Evolutionary conservation across 768 basidiomycete genomes (phyloP).

Genomic region (Hirschioporus abietinus): DNA sequence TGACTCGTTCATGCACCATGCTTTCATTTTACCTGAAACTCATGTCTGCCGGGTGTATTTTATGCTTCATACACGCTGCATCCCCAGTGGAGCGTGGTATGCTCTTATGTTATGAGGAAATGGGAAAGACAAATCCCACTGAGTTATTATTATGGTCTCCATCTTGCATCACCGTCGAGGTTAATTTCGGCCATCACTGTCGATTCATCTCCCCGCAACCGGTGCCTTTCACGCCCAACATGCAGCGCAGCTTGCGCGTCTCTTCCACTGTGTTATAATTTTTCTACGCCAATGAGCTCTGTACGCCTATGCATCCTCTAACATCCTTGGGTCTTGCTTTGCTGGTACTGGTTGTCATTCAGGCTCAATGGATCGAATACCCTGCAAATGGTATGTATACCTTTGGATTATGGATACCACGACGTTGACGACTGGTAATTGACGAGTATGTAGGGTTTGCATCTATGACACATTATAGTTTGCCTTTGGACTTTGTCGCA

Average conservation of each 20-base stretch:
- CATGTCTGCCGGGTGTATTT: too few species aligned
- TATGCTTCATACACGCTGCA: too few species aligned
- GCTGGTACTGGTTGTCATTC: neutral
- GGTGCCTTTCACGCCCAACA: neutral
- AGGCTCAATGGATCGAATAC: conserved; percentile 55
- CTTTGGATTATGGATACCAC: neutral
- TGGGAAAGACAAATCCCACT: too few species aligned
- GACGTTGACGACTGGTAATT: neutral
- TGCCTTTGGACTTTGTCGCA: conserved; percentile 40
- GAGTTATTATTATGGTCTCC: too few species aligned
- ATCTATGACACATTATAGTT: conserved; percentile 72
- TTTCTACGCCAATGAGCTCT: neutral
- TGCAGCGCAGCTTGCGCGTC: neutral
- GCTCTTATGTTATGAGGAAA: too few species aligned
- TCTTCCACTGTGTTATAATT: neutral
- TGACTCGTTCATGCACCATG: neutral
- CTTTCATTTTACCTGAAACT: neutral
- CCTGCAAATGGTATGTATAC: conserved; percentile 32
- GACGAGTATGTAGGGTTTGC: conserved; percentile 37
- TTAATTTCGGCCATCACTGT: neutral
- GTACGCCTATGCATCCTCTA: neutral
- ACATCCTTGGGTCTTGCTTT: neutral
- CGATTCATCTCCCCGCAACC: neutral
- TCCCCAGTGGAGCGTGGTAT: too few species aligned
- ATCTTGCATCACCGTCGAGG: neutral